These are phyloP conservation scores for Boletus eberwhitei DNA, from an alignment of 768 basidiomycete genomes.

Conservation along the genomic window DNA sequence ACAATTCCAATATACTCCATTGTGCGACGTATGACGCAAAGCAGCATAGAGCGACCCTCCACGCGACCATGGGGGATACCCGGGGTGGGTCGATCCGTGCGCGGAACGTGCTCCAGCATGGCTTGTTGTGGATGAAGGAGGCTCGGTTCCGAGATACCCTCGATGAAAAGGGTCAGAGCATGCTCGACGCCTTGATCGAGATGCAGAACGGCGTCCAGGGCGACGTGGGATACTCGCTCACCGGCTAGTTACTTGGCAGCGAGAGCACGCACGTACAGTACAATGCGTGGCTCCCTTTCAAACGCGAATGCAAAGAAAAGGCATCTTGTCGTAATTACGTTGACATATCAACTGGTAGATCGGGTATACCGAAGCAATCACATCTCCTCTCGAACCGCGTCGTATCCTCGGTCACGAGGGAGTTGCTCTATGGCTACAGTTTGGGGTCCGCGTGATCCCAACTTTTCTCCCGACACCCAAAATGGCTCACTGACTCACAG, in stretches of 20 bases:
- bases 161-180: slow-evolving; percentile 43
- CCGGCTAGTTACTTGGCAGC: slow-evolving; percentile 19
- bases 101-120: slow-evolving; percentile 74
- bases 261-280: not conserved
- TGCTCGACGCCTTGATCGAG: slow-evolving; percentile 56
- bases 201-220: slow-evolving; percentile 44
- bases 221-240: slow-evolving; percentile 54
- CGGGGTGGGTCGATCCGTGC: slow-evolving; percentile 62
- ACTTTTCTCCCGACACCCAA: not conserved
- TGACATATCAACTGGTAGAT: not conserved
- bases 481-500: slow-evolving; percentile 26
- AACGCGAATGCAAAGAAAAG: not conserved
- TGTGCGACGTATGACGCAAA: slow-evolving; percentile 59
- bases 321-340: not conserved
- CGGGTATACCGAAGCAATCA: slow-evolving; percentile 11
- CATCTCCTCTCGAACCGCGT: not conserved
- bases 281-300: not conserved
- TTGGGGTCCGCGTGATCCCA: not conserved
- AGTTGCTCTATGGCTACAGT: too few species aligned
- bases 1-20: slow-evolving; percentile 77
- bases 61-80: slow-evolving; percentile 62
- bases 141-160: slow-evolving; percentile 45
- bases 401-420: not conserved
- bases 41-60: slow-evolving; percentile 59
- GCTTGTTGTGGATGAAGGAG: slow-evolving; percentile 65